Percentiles rank a stretch among this genome's conserved stretches.
phyloP scores from a whole-genome alignment of 2,329 filamentous ascomycete species.

The Aspergillus proliferans region DNA sequence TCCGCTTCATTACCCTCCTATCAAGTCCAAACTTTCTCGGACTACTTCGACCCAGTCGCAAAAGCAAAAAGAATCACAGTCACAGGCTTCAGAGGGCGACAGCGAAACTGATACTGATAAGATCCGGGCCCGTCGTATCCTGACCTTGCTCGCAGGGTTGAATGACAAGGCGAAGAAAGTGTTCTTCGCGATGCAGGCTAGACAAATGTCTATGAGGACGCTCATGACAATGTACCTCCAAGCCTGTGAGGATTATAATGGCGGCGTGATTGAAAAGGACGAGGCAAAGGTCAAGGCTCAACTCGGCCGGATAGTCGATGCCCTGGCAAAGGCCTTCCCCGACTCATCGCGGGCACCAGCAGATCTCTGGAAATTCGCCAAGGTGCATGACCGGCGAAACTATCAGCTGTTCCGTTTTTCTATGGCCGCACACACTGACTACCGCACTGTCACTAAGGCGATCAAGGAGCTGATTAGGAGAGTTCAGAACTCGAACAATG shows the following conservation, averaged over 20 bases:
- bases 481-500: slow-evolving; percentile 60
- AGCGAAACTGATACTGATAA: slow-evolving; percentile 45
- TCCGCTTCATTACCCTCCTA: slow-evolving; percentile 79
- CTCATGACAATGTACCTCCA: slow-evolving; percentile 71
- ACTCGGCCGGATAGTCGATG: slow-evolving; percentile 66
- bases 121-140: slow-evolving; percentile 74
- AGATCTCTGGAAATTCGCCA: slow-evolving; percentile 86
- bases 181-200: slow-evolving; percentile 77
- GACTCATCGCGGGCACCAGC: slow-evolving; percentile 65
- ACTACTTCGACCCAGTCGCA: slow-evolving; percentile 52
- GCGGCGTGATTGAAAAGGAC: slow-evolving; percentile 67
- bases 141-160: slow-evolving; percentile 72
- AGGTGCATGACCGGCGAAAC: slow-evolving; percentile 78
- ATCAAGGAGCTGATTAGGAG: slow-evolving; percentile 85
- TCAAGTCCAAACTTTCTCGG: slow-evolving; percentile 48
- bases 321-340: slow-evolving; percentile 67
- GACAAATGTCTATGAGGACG: slow-evolving; percentile 67
- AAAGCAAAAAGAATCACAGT: slow-evolving; percentile 50
- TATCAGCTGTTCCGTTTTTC: slow-evolving; percentile 87
- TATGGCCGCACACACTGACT: slow-evolving; percentile 79
- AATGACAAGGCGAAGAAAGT: slow-evolving; percentile 74
- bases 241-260: slow-evolving; percentile 84
- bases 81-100: slow-evolving; percentile 31
- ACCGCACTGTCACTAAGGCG: slow-evolving; percentile 81
- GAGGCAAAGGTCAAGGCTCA: slow-evolving; percentile 61